Percentiles rank a stretch among this genome's conserved stretches.
Evolutionary conservation across 768 basidiomycete species (phyloP).

Genomic region (Sporobolomyces pararoseus): DNA sequence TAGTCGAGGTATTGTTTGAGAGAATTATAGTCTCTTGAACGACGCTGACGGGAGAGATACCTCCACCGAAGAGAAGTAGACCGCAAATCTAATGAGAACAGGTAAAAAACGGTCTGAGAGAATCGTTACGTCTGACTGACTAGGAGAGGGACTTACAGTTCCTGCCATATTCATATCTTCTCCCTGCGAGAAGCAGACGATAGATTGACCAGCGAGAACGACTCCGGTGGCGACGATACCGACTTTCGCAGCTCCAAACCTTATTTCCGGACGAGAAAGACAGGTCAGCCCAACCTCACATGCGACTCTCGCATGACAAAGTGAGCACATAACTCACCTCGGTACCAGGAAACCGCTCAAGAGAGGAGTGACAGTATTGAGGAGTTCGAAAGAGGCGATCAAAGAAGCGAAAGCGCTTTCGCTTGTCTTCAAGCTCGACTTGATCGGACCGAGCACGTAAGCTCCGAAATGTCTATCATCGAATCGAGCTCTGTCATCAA

Average conservation of each 20-base stretch:
- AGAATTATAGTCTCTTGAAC: conserved; percentile 78
- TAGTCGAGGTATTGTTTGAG: conserved; percentile 64
- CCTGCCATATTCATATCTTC: conserved; percentile 45
- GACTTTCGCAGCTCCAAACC: conserved; percentile 66
- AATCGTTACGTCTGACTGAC: too few species aligned
- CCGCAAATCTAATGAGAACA: conserved; percentile 55
- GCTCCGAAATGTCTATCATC: conserved; percentile 55
- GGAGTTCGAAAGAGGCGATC: conserved; percentile 70
- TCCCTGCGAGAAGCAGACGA: conserved; percentile 69
- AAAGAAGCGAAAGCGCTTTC: conserved; percentile 53
- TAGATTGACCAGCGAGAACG: conserved; percentile 64
- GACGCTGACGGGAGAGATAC: conserved; percentile 73
- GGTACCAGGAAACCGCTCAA: conserved; percentile 64
- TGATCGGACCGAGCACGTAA: conserved; percentile 73
- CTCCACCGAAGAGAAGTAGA: conserved; percentile 73
- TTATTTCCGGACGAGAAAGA: too few species aligned
- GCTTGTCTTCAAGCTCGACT: conserved; percentile 48
- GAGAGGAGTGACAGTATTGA: conserved; percentile 72
- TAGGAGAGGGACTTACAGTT: neutral
- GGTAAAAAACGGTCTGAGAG: too few species aligned
- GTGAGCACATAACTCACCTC: neutral
- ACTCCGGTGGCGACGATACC: conserved; percentile 72
- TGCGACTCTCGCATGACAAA: too few species aligned
- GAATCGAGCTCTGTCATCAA: neutral
- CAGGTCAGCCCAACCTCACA: too few species aligned